phyloP scores from a whole-genome alignment of 495 filamentous ascomycete species.

The Neurospora sp. region DNA sequence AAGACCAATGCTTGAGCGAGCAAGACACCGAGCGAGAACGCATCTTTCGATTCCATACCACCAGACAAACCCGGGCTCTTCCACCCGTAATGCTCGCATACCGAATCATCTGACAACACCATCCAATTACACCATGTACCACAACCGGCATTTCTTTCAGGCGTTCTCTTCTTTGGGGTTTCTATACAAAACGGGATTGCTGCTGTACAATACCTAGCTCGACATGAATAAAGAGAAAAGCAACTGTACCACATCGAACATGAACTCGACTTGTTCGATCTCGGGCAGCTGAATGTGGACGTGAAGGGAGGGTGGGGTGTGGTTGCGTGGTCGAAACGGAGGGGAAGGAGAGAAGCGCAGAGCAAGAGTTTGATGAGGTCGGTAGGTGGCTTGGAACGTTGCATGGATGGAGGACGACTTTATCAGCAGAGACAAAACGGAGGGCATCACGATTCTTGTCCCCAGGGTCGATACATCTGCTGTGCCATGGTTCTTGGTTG shows the following conservation, averaged over 20 bases:
- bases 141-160: neutral
- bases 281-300: neutral
- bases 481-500: neutral
- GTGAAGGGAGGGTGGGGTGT: neutral
- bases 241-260: neutral
- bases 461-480: neutral
- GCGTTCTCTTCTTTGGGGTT: neutral
- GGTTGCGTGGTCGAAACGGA: neutral
- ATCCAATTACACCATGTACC: neutral
- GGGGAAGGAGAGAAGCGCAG: neutral
- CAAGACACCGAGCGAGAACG: neutral
- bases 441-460: neutral
- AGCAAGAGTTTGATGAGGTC: neutral
- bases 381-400: neutral
- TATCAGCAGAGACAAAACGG: neutral
- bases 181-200: neutral
- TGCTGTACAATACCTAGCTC: neutral
- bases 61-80: neutral
- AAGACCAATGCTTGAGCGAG: neutral
- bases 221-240: neutral
- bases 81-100: neutral
- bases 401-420: neutral
- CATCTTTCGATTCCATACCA: neutral
- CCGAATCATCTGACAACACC: neutral
- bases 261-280: neutral